Conservation (phyloP, 2,329 filamentous ascomycete genomes). For the Pseudocercospora vitis region DNA sequence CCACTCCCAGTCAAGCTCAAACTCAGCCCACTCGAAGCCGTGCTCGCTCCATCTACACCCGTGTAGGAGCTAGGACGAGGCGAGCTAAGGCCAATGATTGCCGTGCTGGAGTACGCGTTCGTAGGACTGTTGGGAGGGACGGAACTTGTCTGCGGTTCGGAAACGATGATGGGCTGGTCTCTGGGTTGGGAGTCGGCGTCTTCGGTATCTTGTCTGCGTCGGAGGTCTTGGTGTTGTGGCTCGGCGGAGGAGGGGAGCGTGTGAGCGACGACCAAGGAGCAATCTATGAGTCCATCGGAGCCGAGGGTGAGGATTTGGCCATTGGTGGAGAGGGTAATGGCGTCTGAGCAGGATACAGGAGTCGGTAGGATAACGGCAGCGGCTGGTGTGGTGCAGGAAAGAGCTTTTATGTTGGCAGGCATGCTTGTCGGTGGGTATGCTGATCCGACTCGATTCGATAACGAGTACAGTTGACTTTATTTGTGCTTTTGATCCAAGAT, state of each 20-base stretch:
- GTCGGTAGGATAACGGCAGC: slow-evolving; percentile 20
- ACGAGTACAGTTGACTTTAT: no score
- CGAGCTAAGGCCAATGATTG: neutral
- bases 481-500: no score
- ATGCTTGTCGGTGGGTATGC: no score
- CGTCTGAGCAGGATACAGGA: slow-evolving; percentile 18
- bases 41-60: neutral
- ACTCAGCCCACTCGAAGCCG: no score
- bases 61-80: neutral
- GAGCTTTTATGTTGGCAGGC: no score
- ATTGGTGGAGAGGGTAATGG: slow-evolving; percentile 22
- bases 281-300: slow-evolving; percentile 22
- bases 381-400: slow-evolving; percentile 19
- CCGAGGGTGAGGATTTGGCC: slow-evolving; percentile 23
- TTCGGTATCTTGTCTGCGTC: neutral
- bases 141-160: neutral
- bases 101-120: neutral
- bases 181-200: neutral
- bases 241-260: neutral
- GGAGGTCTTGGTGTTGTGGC: neutral
- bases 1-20: neutral
- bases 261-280: no score
- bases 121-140: neutral
- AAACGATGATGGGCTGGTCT: neutral
- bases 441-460: no score